Conservation (phyloP, 176 grass and related monocot genomes). For the Pharus latifolius region DNA sequence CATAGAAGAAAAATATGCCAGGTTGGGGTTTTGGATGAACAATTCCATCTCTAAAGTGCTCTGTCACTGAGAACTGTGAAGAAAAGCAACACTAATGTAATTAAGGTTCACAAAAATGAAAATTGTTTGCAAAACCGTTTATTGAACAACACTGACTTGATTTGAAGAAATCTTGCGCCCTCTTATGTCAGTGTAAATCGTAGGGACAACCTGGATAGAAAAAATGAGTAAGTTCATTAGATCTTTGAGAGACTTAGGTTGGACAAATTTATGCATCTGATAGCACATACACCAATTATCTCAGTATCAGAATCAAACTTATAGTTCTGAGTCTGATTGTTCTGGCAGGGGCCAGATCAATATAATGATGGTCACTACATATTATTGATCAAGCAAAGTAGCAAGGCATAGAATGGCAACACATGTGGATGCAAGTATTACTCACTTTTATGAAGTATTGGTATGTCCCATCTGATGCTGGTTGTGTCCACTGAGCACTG, state of each 20-base stretch:
- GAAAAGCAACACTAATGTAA: slow-evolving; percentile 1
- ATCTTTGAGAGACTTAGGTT: not conserved
- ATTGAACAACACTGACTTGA: slow-evolving; percentile 40
- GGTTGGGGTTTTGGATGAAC: slow-evolving; percentile 43
- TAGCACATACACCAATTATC: no score
- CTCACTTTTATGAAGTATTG: slow-evolving; percentile 95
- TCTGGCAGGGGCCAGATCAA: not conserved
- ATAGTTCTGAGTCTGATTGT: no score
- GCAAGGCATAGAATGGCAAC: slow-evolving; percentile 3
- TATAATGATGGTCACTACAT: not conserved
- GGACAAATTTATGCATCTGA: no score
- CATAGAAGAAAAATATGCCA: slow-evolving; percentile 88
- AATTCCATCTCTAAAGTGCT: slow-evolving; percentile 86
- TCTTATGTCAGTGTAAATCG: slow-evolving; percentile 76
- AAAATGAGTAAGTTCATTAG: slow-evolving; percentile 5
- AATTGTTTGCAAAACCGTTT: not conserved
- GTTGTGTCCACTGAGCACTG: slow-evolving; percentile 78
- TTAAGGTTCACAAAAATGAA: slow-evolving; percentile 2
- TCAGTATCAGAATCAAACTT: no score
- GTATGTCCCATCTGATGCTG: slow-evolving; percentile 70
- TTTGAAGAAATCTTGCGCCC: slow-evolving; percentile 77
- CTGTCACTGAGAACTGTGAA: slow-evolving; percentile 85
- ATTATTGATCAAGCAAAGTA: slow-evolving; percentile 12
- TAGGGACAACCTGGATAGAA: slow-evolving; percentile 71
- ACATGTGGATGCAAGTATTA: slow-evolving; percentile 8